Evolutionary conservation across 768 basidiomycete genomes (phyloP).

Genomic region (Porphyrellus cyaneotinctus): DNA sequence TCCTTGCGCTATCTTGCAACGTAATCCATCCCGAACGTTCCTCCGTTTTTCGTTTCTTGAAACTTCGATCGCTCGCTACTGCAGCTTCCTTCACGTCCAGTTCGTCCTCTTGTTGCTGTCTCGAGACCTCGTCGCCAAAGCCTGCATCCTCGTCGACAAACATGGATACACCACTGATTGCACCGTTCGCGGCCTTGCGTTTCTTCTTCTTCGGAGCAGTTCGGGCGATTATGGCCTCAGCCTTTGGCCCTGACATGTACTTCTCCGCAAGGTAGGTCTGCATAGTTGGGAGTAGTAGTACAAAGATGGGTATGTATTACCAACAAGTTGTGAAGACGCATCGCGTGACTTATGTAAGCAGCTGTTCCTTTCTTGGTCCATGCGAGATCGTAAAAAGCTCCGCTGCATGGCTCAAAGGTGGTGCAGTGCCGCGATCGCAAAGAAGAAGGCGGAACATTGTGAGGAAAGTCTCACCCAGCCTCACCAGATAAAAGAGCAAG

Average conservation of each 20-base stretch:
- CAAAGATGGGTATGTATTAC: not conserved
- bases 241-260: slow-evolving; percentile 96
- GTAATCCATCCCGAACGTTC: slow-evolving; percentile 66
- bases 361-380: no score
- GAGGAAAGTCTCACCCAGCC: no score
- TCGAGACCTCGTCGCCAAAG: slow-evolving; percentile 51
- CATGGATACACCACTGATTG: slow-evolving; percentile 27
- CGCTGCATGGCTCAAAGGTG: no score
- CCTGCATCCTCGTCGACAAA: slow-evolving; percentile 69
- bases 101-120: slow-evolving; percentile 54
- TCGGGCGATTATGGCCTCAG: slow-evolving; percentile 86
- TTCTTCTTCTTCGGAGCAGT: slow-evolving; percentile 59
- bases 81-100: slow-evolving; percentile 56
- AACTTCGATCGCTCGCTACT: slow-evolving; percentile 68
- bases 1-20: slow-evolving; percentile 48
- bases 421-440: no score
- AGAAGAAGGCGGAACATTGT: no score
- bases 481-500: no score
- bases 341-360: slow-evolving; percentile 8
- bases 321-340: not conserved
- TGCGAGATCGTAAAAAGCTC: no score
- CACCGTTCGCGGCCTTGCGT: slow-evolving; percentile 44
- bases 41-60: slow-evolving; percentile 67
- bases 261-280: slow-evolving; percentile 85
- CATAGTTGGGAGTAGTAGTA: slow-evolving; percentile 33